Evolutionary conservation across 176 grass and related monocot species (phyloP).

Genomic region (Oryza meyeriana): DNA sequence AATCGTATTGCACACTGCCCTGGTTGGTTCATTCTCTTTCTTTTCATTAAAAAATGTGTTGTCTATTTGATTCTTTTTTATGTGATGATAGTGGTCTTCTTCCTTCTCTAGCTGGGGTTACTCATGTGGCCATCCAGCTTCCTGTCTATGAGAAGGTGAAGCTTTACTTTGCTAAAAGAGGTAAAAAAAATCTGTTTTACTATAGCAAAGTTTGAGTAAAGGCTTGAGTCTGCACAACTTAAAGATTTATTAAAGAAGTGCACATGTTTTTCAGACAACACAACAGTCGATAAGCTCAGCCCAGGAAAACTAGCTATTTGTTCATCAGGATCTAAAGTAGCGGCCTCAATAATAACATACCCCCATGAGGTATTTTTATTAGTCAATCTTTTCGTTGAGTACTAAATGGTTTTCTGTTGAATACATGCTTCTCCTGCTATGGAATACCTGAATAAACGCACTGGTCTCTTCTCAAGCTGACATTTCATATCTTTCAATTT

Average conservation of each 20-base stretch:
- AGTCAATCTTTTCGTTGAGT: neutral
- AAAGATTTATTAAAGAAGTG: slow-evolving; percentile 3
- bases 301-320: slow-evolving; percentile 55
- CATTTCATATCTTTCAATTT: neutral
- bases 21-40: neutral
- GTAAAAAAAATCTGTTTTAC: slow-evolving; percentile 32
- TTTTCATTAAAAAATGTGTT: slow-evolving; percentile 19
- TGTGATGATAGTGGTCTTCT: slow-evolving; percentile 59
- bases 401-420: neutral
- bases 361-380: slow-evolving; percentile 82
- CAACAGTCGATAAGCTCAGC: slow-evolving; percentile 71
- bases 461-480: neutral
- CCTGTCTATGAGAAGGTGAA: slow-evolving; percentile 79
- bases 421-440: neutral
- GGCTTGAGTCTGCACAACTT: neutral
- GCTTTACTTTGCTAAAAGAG: slow-evolving; percentile 63
- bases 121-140: slow-evolving; percentile 84
- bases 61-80: slow-evolving; percentile 35
- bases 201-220: neutral
- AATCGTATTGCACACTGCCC: neutral
- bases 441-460: neutral
- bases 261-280: slow-evolving; percentile 56
- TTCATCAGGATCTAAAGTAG: slow-evolving; percentile 86
- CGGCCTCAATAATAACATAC: slow-evolving; percentile 77
- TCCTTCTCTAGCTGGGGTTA: slow-evolving; percentile 84